A percentile compares a stretch with the other conserved stretches of the same genome.
phyloP scores from a whole-genome alignment of 306 rosid genomes.

The Prinsepia uniflora region DNA sequence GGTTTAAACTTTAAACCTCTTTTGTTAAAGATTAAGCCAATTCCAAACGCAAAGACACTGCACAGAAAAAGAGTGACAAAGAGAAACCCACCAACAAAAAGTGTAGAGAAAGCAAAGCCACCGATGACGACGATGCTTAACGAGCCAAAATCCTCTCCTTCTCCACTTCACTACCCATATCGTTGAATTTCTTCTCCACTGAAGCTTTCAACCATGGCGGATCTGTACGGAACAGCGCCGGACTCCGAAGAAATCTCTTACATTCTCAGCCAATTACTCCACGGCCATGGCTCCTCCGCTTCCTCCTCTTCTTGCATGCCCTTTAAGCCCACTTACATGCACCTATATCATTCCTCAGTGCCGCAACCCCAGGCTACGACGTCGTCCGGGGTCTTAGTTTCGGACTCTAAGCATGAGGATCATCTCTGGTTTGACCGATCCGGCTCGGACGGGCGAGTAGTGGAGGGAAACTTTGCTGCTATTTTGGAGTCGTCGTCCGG shows the following conservation, averaged over 20 bases:
- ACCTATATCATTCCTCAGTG: constrained; percentile 20
- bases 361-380: constrained; percentile 20
- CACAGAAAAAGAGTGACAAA: constrained; percentile 4
- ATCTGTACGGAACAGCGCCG: constrained; percentile 46
- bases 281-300: constrained; percentile 21
- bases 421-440: constrained; percentile 23
- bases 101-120: background rate
- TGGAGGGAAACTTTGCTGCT: constrained; percentile 18
- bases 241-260: constrained; percentile 60
- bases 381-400: constrained; percentile 16
- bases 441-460: constrained; percentile 17
- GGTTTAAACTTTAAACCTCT: constrained; percentile 2
- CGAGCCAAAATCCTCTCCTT: background rate
- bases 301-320: constrained; percentile 29
- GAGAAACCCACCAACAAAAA: background rate
- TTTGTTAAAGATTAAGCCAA: background rate
- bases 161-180: background rate
- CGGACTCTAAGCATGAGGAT: constrained; percentile 17
- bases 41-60: background rate
- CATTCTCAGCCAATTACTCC: constrained; percentile 55
- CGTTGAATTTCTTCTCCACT: background rate
- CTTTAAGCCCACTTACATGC: constrained; percentile 27
- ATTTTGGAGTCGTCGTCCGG: constrained; percentile 14
- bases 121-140: background rate
- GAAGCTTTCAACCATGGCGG: constrained; percentile 39